Base-by-base conservation (phyloP, 768 basidiomycete species). In the Infundibulicybe gibba region DNA sequence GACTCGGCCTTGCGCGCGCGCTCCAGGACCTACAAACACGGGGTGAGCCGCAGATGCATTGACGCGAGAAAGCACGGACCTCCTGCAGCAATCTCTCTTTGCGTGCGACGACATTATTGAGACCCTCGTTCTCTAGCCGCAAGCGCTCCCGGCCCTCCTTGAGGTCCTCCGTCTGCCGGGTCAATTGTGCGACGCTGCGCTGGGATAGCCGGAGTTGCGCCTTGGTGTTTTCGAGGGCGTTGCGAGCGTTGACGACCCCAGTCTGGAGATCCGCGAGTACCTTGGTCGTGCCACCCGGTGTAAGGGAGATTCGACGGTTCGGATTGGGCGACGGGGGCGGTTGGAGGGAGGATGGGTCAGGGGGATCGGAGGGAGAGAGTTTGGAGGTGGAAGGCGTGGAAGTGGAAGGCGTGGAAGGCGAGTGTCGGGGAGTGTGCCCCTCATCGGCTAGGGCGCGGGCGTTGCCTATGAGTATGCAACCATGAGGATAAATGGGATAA, bases 1-100 rank as follows among this genome's bases (percentile, higher is more conserved):
- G 82, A 74, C 61, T 94, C 92, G 3, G 92, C 92, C 58, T 89
- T 88, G 35, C 91, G 80, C 14, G 91, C 91, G 5, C 92, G 82
- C 53, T 89, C 87, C 30, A 93, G 75, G 12, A 90, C 82, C 85
- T 87, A 43, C 12, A 32, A 31, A 30, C 13, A n/a, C 40, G n/a
- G 41, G 31, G 13, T 33, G 40, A 17, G 25, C 12, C 25, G 12
- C 37, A 40, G 12, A 1, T 9, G 31, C 15, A 14, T 19, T 2
- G 43, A 40, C n/a, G 16, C 16, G 17, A 15, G 56, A 65, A 43
- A 12, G 34, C 15, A 57, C 70, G 47, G 52, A 88, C 87, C 73
- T 94, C 92, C 66, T 94, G 92, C 51, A 92, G 64, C 45, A 93
- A 56, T 52, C 92, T 74, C 66, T 94, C 92, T 61, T 94, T 94